Percentiles rank a stretch among this genome's conserved stretches.
Evolutionary conservation across 768 basidiomycete genomes (phyloP).

Genomic region (Macrolepiota albuminosa): DNA sequence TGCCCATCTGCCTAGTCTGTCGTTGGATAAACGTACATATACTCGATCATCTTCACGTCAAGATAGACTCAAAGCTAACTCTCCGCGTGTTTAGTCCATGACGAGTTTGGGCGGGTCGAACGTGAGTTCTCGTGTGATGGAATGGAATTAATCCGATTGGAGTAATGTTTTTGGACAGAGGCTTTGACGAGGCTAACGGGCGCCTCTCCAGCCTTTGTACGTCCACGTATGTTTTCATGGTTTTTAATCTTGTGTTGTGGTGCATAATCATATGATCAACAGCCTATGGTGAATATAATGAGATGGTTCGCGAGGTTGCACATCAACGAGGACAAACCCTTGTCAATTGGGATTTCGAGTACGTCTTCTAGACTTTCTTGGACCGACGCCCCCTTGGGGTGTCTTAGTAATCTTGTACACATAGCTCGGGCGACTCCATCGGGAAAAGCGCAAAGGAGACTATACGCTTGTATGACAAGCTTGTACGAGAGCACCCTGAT

Average conservation of each 20-base stretch:
- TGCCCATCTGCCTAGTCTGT: slow-evolving; percentile 26
- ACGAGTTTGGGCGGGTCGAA: slow-evolving; percentile 33
- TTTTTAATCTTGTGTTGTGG: neutral
- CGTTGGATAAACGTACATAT: slow-evolving; percentile 29
- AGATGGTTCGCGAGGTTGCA: slow-evolving; percentile 29
- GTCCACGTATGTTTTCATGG: slow-evolving; percentile 28
- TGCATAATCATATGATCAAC: neutral
- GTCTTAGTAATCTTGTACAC: neutral
- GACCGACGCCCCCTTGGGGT: neutral
- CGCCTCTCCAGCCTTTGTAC: slow-evolving; percentile 32
- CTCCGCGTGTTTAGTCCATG: slow-evolving; percentile 19
- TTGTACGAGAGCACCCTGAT: slow-evolving; percentile 18
- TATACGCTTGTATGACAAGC: slow-evolving; percentile 19
- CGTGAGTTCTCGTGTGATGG: slow-evolving; percentile 16
- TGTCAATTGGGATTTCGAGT: slow-evolving; percentile 38
- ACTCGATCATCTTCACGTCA: neutral
- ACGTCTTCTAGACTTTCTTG: slow-evolving; percentile 4
- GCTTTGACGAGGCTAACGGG: slow-evolving; percentile 34
- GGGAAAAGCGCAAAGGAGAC: slow-evolving; percentile 20
- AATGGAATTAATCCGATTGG: too few species aligned
- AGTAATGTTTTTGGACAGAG: slow-evolving; percentile 18
- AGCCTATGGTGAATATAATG: slow-evolving; percentile 40
- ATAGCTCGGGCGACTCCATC: slow-evolving; percentile 26
- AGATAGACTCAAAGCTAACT: neutral
- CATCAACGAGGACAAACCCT: slow-evolving; percentile 25